Percentiles rank a stretch among this genome's conserved stretches.
Evolutionary conservation across 495 filamentous ascomycete species (phyloP).

Genomic region (Penicillium silybi): DNA sequence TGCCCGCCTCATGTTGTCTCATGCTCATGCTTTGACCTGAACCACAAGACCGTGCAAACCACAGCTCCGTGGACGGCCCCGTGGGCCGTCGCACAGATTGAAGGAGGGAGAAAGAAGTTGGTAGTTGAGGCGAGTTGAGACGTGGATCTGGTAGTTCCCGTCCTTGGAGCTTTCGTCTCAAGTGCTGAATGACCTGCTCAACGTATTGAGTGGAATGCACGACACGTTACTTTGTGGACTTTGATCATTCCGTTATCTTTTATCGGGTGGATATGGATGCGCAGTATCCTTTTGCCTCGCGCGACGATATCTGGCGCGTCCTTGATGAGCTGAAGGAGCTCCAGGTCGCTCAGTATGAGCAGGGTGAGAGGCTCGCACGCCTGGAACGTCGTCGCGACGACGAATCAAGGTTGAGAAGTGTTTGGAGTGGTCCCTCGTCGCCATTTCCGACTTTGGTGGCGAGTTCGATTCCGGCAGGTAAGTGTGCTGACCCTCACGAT

Average conservation of each 20-base stretch:
- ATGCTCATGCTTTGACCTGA: conserved; percentile 14
- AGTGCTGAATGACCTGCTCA: not conserved
- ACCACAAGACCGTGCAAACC: conserved; percentile 16
- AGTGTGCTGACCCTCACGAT: conserved; percentile 2
- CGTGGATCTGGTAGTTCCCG: not conserved
- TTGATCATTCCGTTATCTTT: not conserved
- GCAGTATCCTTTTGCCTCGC: conserved; percentile 59
- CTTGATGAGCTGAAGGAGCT: conserved; percentile 84
- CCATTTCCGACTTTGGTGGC: conserved; percentile 72
- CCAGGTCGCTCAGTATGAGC: conserved; percentile 70
- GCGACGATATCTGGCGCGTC: conserved; percentile 80
- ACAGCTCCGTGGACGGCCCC: conserved; percentile 43
- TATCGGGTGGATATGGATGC: conserved; percentile 54
- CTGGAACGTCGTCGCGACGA: conserved; percentile 80
- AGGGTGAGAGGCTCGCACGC: conserved; percentile 72
- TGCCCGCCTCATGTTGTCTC: not conserved
- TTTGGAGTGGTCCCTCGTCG: conserved; percentile 75
- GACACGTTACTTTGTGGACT: not conserved
- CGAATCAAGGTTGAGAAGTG: conserved; percentile 77
- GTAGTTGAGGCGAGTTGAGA: not conserved
- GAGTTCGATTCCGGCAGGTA: conserved; percentile 74
- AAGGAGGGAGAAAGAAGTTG: conserved; percentile 31
- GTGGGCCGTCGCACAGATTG: conserved; percentile 42
- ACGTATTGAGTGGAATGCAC: not conserved
- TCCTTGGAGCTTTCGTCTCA: not conserved